Base-by-base conservation (phyloP, 768 basidiomycete genomes). In the Russula ochroleuca region DNA sequence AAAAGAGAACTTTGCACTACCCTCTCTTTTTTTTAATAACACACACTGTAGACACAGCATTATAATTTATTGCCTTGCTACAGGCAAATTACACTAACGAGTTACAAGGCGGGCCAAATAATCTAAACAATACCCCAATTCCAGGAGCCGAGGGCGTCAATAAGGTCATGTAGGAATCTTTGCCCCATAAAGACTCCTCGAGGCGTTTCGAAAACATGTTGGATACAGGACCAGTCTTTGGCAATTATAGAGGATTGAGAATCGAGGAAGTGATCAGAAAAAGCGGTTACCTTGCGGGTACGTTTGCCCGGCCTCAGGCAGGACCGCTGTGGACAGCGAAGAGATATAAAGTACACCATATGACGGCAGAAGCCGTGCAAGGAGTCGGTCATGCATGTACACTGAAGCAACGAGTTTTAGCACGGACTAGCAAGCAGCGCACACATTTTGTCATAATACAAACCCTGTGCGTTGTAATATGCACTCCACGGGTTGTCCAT, bases 391-490 rank as follows among this genome's bases (percentile, higher is more conserved):
- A 33, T 66, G 63, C 65, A 67, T 67, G 40, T 59, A 59, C 11
- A 67, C 63, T 66, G 45, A 17, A 14, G 8, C 3, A 33, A 57
- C 17, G 33, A 49, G 28, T 13, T 38, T 31, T 21, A 52, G 17
- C 45, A 37, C 14, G 14, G 38, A 19, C 43, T 10, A 17, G n/a
- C 47, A 35, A 33, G 50, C n/a, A 33, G 3, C 2, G 28, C 14
- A 13, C 15, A 10, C 57, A 17, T 4, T 19, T 17, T n/a, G 50
- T 21, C 15, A 37, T 38, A 8, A 43, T 15, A 63, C 47, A 40
- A 40, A 66, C 65, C 65, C 59, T 66, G 65, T 41, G 65, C 65
- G 28, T 66, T 66, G 56, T 66, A 59, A 64, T 66, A 66, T 14
- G 57, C 62, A 21, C 28, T 67, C 65, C 65, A 64, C 2, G 65